Conservation (phyloP, 2,329 filamentous ascomycete genomes). For the Lasiodiplodia theobromae region DNA sequence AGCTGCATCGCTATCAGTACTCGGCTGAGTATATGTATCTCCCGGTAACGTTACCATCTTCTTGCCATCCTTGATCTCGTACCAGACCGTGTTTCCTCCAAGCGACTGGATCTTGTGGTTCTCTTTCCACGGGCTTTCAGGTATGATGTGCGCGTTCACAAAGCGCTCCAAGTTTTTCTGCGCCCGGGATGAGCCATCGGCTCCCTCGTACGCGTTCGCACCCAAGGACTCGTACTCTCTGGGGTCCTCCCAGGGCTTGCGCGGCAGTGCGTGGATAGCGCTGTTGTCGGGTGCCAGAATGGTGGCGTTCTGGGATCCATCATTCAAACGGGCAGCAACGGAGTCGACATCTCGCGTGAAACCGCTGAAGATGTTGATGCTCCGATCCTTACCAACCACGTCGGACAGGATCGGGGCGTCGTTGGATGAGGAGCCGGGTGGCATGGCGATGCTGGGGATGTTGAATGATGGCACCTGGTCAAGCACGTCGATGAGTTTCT, state of each 20-base stretch:
- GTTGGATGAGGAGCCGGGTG: slow-evolving; percentile 30
- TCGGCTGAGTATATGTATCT: slow-evolving; percentile 7
- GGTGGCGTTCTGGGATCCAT: slow-evolving; percentile 74
- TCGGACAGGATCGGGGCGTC: slow-evolving; percentile 71
- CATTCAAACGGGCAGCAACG: slow-evolving; percentile 73
- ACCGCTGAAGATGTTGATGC: slow-evolving; percentile 83
- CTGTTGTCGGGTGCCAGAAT: slow-evolving; percentile 88
- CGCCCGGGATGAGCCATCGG: slow-evolving; percentile 77
- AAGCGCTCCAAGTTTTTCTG: slow-evolving; percentile 78
- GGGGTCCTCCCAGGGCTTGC: slow-evolving; percentile 86
- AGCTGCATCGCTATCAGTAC: slow-evolving; percentile 58
- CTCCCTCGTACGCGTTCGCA: slow-evolving; percentile 75
- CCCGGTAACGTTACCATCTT: slow-evolving; percentile 63
- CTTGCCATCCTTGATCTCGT: slow-evolving; percentile 74
- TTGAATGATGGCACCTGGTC: slow-evolving; percentile 40
- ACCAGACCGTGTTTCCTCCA: slow-evolving; percentile 78
- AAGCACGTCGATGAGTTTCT: slow-evolving; percentile 37
- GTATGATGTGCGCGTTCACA: slow-evolving; percentile 84
- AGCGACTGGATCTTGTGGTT: slow-evolving; percentile 71
- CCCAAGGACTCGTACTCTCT: slow-evolving; percentile 74
- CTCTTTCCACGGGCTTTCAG: slow-evolving; percentile 76
- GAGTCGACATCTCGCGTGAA: slow-evolving; percentile 77
- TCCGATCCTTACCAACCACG: slow-evolving; percentile 79
- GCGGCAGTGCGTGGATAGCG: slow-evolving; percentile 76
- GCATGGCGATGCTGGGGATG: slow-evolving; percentile 38